Conservation (phyloP, 192 early-diverging fungal species). For the Entomortierella lignicola region DNA sequence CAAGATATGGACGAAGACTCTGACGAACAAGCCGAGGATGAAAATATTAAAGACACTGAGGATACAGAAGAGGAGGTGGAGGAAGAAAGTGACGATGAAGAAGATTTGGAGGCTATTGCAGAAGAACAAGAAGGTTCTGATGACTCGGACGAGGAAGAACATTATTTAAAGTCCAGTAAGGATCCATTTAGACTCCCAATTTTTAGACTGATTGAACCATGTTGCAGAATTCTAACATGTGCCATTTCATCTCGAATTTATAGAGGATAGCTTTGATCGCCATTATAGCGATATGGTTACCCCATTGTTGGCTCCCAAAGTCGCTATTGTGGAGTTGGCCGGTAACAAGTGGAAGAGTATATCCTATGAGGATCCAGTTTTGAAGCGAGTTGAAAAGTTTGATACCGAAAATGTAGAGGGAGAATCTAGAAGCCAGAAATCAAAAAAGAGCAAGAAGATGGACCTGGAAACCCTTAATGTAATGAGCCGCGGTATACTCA, state of each 20-base stretch:
- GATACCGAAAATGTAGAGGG: slow-evolving; percentile 54
- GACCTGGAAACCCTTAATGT: slow-evolving; percentile 40
- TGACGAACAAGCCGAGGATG: slow-evolving; percentile 34
- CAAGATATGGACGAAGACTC: slow-evolving; percentile 43
- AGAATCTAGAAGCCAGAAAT: slow-evolving; percentile 13
- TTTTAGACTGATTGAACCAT: too few relatives aligned
- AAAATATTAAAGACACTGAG: slow-evolving; percentile 22
- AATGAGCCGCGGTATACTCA: too few relatives aligned
- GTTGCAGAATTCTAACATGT: neutral
- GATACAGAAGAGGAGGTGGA: slow-evolving; percentile 53
- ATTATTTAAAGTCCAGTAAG: slow-evolving; percentile 53
- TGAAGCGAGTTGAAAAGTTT: slow-evolving; percentile 44
- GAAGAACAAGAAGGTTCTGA: slow-evolving; percentile 26
- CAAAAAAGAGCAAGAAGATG: slow-evolving; percentile 26
- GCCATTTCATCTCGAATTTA: neutral
- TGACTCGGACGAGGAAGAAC: slow-evolving; percentile 51
- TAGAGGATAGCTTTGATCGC: slow-evolving; percentile 49
- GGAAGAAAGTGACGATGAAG: slow-evolving; percentile 24
- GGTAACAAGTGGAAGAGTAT: slow-evolving; percentile 51
- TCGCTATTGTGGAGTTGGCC: slow-evolving; percentile 41
- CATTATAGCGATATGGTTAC: slow-evolving; percentile 50
- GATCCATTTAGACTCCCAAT: neutral
- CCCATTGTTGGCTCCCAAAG: slow-evolving; percentile 37
- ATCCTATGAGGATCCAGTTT: slow-evolving; percentile 43
- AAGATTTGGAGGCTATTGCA: slow-evolving; percentile 44